Evolutionary conservation across 2,329 filamentous ascomycete species (phyloP).

Genomic region (Pseudocercospora fijiensis): DNA sequence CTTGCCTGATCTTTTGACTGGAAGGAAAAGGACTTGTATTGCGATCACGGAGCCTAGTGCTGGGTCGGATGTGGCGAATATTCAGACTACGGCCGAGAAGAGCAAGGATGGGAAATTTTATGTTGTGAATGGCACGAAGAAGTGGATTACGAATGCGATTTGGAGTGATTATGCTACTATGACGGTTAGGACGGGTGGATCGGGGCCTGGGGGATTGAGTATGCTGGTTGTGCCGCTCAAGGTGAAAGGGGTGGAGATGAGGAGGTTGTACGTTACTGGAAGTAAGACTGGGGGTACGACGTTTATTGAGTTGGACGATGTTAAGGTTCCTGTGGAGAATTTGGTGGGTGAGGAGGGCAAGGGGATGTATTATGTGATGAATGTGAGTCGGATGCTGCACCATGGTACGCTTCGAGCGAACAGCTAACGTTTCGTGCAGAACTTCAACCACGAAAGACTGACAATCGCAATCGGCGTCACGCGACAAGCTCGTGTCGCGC

Average conservation of each 20-base stretch:
- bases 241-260: slow-evolving; percentile 64
- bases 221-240: slow-evolving; percentile 26
- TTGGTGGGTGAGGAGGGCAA: slow-evolving; percentile 67
- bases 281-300: slow-evolving; percentile 66
- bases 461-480: slow-evolving; percentile 64
- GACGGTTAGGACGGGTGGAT: slow-evolving; percentile 56
- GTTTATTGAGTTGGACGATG: slow-evolving; percentile 72
- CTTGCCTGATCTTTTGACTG: slow-evolving; percentile 65
- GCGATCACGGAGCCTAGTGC: slow-evolving; percentile 74
- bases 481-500: slow-evolving; percentile 59
- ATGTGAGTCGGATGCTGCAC: slow-evolving; percentile 13
- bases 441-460: slow-evolving; percentile 48
- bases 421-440: slow-evolving; percentile 31
- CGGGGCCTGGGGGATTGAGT: slow-evolving; percentile 46
- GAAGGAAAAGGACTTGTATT: slow-evolving; percentile 67
- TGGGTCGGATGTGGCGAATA: slow-evolving; percentile 70
- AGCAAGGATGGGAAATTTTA: slow-evolving; percentile 64
- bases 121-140: slow-evolving; percentile 71
- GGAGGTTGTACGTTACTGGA: slow-evolving; percentile 64
- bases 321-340: slow-evolving; percentile 67
- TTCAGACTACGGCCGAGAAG: slow-evolving; percentile 65
- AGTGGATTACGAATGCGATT: slow-evolving; percentile 74
- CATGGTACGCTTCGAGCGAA: neutral
- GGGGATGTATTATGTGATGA: slow-evolving; percentile 64
- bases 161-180: slow-evolving; percentile 67